These are phyloP conservation scores for Colletotrichum phormii DNA, from an alignment of 2,329 filamentous ascomycete genomes.

Conservation along the genomic window DNA sequence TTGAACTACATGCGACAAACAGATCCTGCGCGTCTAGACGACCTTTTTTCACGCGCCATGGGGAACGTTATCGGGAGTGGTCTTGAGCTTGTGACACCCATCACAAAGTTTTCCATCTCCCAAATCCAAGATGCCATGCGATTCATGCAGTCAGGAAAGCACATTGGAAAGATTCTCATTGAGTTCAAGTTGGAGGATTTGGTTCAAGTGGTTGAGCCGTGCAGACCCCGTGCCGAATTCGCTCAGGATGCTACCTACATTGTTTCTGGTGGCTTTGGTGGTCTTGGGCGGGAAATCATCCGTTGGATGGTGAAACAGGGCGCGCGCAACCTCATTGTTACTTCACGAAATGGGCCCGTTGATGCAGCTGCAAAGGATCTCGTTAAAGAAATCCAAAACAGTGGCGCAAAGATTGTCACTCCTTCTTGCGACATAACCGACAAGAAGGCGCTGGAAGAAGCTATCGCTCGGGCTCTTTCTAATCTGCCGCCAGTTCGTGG, in stretches of 20 bases:
- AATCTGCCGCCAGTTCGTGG: slow-evolving; percentile 50
- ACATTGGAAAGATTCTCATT: slow-evolving; percentile 58
- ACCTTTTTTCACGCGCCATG: not conserved
- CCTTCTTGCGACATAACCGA: slow-evolving; percentile 40
- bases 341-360: slow-evolving; percentile 47
- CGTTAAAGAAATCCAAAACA: not conserved
- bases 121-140: slow-evolving; percentile 53
- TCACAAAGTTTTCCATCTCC: slow-evolving; percentile 40
- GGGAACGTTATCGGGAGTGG: not conserved
- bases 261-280: slow-evolving; percentile 39
- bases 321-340: slow-evolving; percentile 48
- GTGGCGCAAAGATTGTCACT: not conserved
- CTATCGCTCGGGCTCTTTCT: slow-evolving; percentile 28
- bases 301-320: slow-evolving; percentile 50
- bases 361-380: not conserved
- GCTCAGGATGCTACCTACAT: slow-evolving; percentile 12
- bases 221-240: slow-evolving; percentile 34
- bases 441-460: slow-evolving; percentile 35
- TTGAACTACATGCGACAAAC: slow-evolving; percentile 18
- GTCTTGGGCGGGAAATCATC: slow-evolving; percentile 48
- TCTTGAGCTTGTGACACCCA: slow-evolving; percentile 36
- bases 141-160: slow-evolving; percentile 55
- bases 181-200: slow-evolving; percentile 31
- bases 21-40: slow-evolving; percentile 23
- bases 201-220: not conserved